These are phyloP conservation scores for Diphasiastrum complanatum DNA, from an alignment of 83 land plant genomes.

Conservation along the genomic window DNA sequence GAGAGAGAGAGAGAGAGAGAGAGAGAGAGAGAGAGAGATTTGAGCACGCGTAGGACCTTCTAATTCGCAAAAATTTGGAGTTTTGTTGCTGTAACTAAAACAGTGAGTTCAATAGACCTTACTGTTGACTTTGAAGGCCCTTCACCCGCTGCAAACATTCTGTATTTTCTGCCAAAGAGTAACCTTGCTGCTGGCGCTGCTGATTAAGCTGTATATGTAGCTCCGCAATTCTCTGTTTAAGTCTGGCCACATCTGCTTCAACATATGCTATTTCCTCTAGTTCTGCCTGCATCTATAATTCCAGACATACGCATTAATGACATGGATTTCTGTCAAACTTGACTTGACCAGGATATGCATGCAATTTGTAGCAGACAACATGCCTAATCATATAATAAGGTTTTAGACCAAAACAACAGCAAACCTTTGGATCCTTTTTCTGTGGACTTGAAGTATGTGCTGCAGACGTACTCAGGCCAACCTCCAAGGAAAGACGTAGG, in stretches of 20 bases:
- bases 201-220: constrained; percentile 85
- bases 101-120: too few relatives aligned
- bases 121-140: constrained; percentile 67
- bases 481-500: constrained; percentile 89
- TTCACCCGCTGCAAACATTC: constrained; percentile 64
- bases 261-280: constrained; percentile 97
- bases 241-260: constrained; percentile 94
- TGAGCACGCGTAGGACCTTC: too few relatives aligned
- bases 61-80: too few relatives aligned
- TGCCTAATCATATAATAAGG: too few relatives aligned
- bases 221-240: constrained; percentile 97
- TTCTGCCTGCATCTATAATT: constrained; percentile 84
- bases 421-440: constrained; percentile 86
- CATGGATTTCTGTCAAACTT: neutral
- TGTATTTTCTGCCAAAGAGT: constrained; percentile 48
- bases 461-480: constrained; percentile 92
- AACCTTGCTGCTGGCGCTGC: constrained; percentile 82
- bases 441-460: constrained; percentile 63
- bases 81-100: too few relatives aligned
- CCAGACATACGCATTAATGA: neutral
- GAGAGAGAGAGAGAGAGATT: too few relatives aligned
- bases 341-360: neutral
- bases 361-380: neutral
- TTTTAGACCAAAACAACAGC: neutral
- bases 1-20: too few relatives aligned